Base-by-base conservation (phyloP, 192 early-diverging fungal genomes). In the Coemansia sp. region DNA sequence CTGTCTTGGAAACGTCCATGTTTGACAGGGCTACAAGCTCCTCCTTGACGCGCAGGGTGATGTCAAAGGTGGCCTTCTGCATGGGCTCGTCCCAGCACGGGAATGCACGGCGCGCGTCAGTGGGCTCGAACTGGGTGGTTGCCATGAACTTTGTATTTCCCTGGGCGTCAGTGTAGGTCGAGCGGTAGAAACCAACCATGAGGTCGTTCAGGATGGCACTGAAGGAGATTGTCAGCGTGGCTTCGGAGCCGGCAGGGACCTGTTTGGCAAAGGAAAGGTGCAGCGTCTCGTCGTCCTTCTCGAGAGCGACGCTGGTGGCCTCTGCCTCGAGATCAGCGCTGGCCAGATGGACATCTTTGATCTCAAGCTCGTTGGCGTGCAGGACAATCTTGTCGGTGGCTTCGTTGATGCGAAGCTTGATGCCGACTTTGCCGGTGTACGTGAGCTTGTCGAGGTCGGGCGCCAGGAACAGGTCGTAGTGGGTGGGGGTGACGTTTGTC, bases 81-180 rank as follows among this genome's bases (percentile, higher is more conserved):
- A 87, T 84, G 33, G 97, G 97, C 83, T 98, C 97, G 79, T 99
- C 96, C 88, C 89, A 97, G 74, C 90, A 98, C n/a, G 97, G 97
- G 75, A 98, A 91, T 15, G 90, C 89, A 31, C 91, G 86, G 57
- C 96, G 89, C 28, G 90, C 90, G 69, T 95, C 89, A 20, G 92
- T 94, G 10, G 94, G 84, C 84, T 97, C 93, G 65, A 97, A 99
- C 73, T 99, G 96, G 7, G 97, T 98, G 8, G 90, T 91, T 9
- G 91, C 94, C 66, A 98, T 83, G 72, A 89, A 85, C 69, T 85
- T 88, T 34, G 66, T 55, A 25, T 74, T 64, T 53, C 82, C 90
- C 50, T 88, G 59, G 3, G 67, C 75, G 59, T 87, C 85, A 22
- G 82, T 84, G 79, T 91, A 97, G 28, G 83, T 82, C 54, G 86